Base-by-base conservation (phyloP, 2,329 filamentous ascomycete species). In the Talaromyces piceae region DNA sequence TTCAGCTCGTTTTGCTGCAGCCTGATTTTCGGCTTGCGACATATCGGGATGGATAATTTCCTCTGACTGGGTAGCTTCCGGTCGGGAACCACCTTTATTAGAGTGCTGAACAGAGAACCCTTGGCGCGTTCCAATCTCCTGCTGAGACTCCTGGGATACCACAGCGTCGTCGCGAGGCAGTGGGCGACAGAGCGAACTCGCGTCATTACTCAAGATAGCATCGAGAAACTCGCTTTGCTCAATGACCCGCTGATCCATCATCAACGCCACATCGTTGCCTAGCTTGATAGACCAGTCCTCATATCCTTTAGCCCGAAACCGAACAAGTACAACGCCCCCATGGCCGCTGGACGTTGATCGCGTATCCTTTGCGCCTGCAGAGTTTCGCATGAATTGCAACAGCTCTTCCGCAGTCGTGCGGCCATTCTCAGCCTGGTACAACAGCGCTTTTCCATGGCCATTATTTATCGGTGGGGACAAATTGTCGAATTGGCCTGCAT, bases 211-310 rank as follows among this genome's bases (percentile, higher is more conserved):
- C 25, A 97, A 71, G 43, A 98, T 93, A 1, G 87, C 87, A 66
- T 95, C 89, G 2, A 98, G 76, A 56, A 98, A 95, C 60, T 96
- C 91, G 52, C 86, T 90, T 63, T 96, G 90, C 59, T 91, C 83
- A 49, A 96, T 84, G 2, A 90, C 83, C 3, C 89, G 82, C 64
- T 95, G 90, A 54, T 90, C 85, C 11, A 94, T 77, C 43, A 81
- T 76, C 18, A 84, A 66, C 2, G 90, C 87, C 13, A 94, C 80
- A 6, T 82, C 72, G 4, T 77, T 83, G 57, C 84, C 78, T 58
- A 95, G 84, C 2, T 82, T 72, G 13, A 79, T 75, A 54, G 81
- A 88, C 88, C 88, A 95, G 8, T 79, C 73, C 50, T 77, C 69
- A 57, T 76, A 70, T 60, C 83, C 79, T 41, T 75, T 77, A 8